Evolutionary conservation across 2,329 filamentous ascomycete genomes (phyloP), one percentile per base, ranked within the genome.

Genomic region (Penicillium expansum): DNA sequence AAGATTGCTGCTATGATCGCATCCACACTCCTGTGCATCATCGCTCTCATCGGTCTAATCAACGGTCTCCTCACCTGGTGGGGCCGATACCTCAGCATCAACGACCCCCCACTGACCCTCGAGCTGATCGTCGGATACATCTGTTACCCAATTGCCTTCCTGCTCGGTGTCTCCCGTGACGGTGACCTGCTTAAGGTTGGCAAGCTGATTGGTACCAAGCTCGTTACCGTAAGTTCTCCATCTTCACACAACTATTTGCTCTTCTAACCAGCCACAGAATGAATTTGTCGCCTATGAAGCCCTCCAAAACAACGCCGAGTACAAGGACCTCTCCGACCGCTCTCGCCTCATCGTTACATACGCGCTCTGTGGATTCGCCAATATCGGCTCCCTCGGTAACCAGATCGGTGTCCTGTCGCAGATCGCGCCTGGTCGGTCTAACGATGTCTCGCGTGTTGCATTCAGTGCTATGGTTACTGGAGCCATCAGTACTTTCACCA

Each of bases 371-470:
- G 80, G 81, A 27, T 91, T 91, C 71, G 92, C 90, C 61, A 96
- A 96, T 78, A 88, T 96, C 65, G 89, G 89, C 52, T 93, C 90
- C 30, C 83, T 96, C 47, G 91, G 91, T 71, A 93, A 91, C 55
- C 91, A 96, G 76, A 94, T 96, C 59, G 91, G 91, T 79, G 90
- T 95, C 57, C 82, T 96, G 51, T 85, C 88, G 4, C 91, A 95
- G 76, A 84, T 96, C 59, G 87, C 90, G 0, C 91, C 91, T 0
- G 80, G 81, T 4, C 85, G 91, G 43, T 82, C 84, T 37, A 89
- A 87, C 56, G 89, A 94, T 65, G 87, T 96, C 11, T 87, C 89
- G 4, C 81, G 81, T 45, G 82, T 96, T 29, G 91, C 91, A 3
- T 56, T 95, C 20, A 92, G 88, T 32, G 90, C 91, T 6, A 81